These are phyloP conservation scores for Candida namnaoensis DNA, from an alignment of 805 yeast genomes.

Conservation along the genomic window DNA sequence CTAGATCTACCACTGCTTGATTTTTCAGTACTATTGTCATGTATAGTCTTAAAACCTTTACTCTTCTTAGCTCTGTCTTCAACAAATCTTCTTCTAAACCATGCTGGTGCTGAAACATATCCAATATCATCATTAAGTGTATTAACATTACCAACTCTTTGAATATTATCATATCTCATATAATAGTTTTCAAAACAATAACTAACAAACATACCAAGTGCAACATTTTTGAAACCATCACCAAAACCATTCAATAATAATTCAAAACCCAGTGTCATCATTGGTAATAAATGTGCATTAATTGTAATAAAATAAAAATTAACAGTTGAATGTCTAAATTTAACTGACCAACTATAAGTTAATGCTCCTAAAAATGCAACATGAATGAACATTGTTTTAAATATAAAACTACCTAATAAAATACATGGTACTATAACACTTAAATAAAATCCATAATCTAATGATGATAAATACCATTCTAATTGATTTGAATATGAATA, in stretches of 20 bases:
- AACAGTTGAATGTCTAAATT: conserved; percentile 40
- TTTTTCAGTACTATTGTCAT: conserved; percentile 7
- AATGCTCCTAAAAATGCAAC: conserved; percentile 42
- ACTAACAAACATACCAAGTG: neutral
- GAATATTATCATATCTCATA: conserved; percentile 12
- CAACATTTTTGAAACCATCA: neutral
- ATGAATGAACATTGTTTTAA: conserved; percentile 17
- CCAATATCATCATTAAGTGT: conserved; percentile 35
- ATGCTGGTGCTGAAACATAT: conserved; percentile 44
- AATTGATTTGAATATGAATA: conserved; percentile 49
- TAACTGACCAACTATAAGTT: conserved; percentile 52
- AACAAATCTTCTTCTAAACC: conserved; percentile 25
- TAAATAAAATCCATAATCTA: conserved; percentile 50
- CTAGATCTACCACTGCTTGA: conserved; percentile 8
- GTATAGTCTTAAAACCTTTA: conserved; percentile 4
- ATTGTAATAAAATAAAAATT: conserved; percentile 46
- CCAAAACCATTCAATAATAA: conserved; percentile 31
- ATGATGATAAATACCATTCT: conserved; percentile 37
- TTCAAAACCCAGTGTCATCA: conserved; percentile 33
- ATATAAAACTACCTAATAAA: conserved; percentile 21
- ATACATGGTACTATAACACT: conserved; percentile 40
- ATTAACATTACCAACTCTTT: conserved; percentile 22
- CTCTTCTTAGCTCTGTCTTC: conserved; percentile 7
- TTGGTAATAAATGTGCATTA: conserved; percentile 51
- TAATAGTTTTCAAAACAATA: conserved; percentile 15